A percentile compares a stretch with the other conserved stretches of the same genome.
These are phyloP conservation scores for Coprinopsis marcescibilis DNA, from an alignment of 768 basidiomycete genomes.

Conservation along the genomic window DNA sequence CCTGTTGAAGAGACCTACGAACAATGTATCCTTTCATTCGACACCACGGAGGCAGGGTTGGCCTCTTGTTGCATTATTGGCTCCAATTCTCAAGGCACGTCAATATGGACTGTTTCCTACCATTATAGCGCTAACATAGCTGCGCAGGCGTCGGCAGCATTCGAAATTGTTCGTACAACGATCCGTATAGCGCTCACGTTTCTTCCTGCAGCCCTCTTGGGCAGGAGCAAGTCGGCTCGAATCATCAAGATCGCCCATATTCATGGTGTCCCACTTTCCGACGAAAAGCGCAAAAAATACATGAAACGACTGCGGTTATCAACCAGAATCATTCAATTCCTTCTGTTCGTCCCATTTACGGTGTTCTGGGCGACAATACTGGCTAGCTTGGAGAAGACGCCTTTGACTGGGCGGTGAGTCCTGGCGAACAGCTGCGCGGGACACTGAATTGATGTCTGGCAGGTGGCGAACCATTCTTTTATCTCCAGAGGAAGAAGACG, in stretches of 20 bases:
- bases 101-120: neutral
- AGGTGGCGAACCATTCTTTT: constrained; percentile 87
- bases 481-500: constrained; percentile 90
- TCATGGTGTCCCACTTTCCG: constrained; percentile 44
- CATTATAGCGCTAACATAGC: neutral
- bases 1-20: constrained; percentile 8
- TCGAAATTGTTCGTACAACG: constrained; percentile 65
- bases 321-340: constrained; percentile 44
- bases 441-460: neutral
- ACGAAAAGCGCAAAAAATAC: constrained; percentile 44
- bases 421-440: constrained; percentile 1
- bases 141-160: constrained; percentile 64
- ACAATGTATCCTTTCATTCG: constrained; percentile 28
- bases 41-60: constrained; percentile 27
- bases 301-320: constrained; percentile 44
- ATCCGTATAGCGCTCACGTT: constrained; percentile 72
- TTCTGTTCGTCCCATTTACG: constrained; percentile 55
- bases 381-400: constrained; percentile 71
- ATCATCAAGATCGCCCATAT: constrained; percentile 46
- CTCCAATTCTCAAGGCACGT: constrained; percentile 56
- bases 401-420: constrained; percentile 78
- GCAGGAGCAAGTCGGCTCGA: constrained; percentile 46
- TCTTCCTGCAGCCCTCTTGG: constrained; percentile 61
- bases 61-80: constrained; percentile 51
- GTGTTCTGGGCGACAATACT: constrained; percentile 66